Base-by-base conservation (phyloP, 805 yeast species). In the Candida cerambycidarum region DNA sequence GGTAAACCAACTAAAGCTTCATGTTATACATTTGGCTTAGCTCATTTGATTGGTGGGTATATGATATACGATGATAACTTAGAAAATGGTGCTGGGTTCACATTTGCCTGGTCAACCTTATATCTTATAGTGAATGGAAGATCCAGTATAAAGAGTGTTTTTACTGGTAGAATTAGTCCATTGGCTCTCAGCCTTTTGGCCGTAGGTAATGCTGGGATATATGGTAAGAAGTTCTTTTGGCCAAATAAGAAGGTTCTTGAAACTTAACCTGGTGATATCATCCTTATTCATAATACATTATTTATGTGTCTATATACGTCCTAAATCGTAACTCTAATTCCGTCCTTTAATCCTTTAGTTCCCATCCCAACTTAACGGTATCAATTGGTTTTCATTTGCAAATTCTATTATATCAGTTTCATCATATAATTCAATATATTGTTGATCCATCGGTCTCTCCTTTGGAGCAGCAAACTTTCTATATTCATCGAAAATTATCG, bases 401-500 rank as follows among this genome's bases (percentile, higher is more conserved):
- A 69, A 74, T 34, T 72, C 61, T 12, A 70, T 72, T n/a, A 86
- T 78, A 43, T 78, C 82, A 4, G 66, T 58, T 39, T 81, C 86
- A 54, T 89, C 84, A 59, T 85, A 92, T 71, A 89, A 71, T 65
- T 93, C 99, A 46, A 92, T 92, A 56, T 92, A 85, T 61, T 92
- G 97, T 61, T 89, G 97, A 65, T 93, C 99, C 70, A 93, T 73
- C 12, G 97, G 95, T 50, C 99, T 74, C 44, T 89, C 93, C 63
- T 93, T 93, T 8, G 99, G 99, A 41, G 85, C 85, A 6, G 98
- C 96, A 68, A 89, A 93, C 55, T 92, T 76, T 46, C 99, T 71
- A 65, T 93, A 93, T 59, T 93, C 99, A 56, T 93, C 98, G 57
- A 93, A 89, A 14, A 92, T 93, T 80, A 92, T 86, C 1, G 96